Evolutionary conservation across 1,139 yeast genomes (phyloP).

Genomic region (Blastobotrys elegans): DNA sequence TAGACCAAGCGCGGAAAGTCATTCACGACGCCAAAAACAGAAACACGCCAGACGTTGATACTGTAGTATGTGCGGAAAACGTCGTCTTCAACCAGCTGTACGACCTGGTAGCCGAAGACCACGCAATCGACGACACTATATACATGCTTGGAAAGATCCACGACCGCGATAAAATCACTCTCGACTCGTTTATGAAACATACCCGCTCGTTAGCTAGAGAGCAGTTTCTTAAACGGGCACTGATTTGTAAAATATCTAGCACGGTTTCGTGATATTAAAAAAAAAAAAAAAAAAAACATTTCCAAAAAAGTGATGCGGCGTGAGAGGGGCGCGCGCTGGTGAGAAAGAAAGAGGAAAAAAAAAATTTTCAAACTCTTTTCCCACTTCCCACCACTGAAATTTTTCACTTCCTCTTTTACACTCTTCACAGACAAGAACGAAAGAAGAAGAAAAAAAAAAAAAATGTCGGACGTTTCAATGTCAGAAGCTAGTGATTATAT

Average conservation of each 20-base stretch:
- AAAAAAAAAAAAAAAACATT: no score
- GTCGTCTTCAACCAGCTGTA: slow-evolving; percentile 54
- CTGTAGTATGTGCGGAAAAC: slow-evolving; percentile 43
- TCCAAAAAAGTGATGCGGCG: neutral
- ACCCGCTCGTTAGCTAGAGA: slow-evolving; percentile 69
- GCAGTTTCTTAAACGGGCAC: slow-evolving; percentile 47
- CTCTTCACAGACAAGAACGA: neutral
- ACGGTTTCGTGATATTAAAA: slow-evolving; percentile 2
- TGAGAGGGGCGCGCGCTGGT: neutral
- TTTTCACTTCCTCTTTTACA: slow-evolving; percentile 7
- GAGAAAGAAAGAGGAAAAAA: neutral
- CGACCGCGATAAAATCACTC: slow-evolving; percentile 40
- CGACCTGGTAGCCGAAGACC: slow-evolving; percentile 58
- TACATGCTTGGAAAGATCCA: slow-evolving; percentile 55
- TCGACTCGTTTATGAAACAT: slow-evolving; percentile 53
- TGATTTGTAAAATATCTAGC: slow-evolving; percentile 27
- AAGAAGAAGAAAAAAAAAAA: neutral
- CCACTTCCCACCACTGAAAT: no score
- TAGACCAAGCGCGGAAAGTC: slow-evolving; percentile 30
- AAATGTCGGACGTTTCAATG: slow-evolving; percentile 28
- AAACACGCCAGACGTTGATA: slow-evolving; percentile 39
- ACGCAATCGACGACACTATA: slow-evolving; percentile 66
- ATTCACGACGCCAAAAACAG: slow-evolving; percentile 30
- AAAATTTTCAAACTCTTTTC: slow-evolving; percentile 7
- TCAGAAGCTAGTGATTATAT: slow-evolving; percentile 38